Conservation (phyloP, 139 green algal species). For the Picochlorum sp. region DNA sequence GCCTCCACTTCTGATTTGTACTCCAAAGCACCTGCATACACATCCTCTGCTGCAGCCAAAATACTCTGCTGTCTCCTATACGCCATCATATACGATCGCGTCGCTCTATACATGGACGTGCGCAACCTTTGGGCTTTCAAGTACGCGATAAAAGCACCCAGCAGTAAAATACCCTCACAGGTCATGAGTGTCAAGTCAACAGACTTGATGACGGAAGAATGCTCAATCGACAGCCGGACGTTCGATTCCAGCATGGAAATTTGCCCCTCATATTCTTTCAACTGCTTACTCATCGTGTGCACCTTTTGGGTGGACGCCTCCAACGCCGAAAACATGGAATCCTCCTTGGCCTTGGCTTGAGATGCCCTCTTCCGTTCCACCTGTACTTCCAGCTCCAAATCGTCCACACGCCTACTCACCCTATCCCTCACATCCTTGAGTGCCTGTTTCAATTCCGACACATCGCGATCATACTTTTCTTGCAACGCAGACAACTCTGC, state of each 20-base stretch:
- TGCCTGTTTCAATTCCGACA: background rate
- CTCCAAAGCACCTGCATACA: background rate
- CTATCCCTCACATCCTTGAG: background rate
- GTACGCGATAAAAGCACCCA: background rate
- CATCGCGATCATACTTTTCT: background rate
- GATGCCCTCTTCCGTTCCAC: background rate
- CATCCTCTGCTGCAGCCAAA: slow-evolving; percentile 9
- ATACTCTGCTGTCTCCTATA: slow-evolving; percentile 11
- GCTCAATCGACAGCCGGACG: background rate
- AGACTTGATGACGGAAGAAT: slow-evolving; percentile 1
- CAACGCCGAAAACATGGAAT: background rate
- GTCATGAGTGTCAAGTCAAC: background rate
- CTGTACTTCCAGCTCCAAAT: background rate
- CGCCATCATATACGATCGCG: background rate
- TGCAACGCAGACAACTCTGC: background rate
- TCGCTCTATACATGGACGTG: background rate
- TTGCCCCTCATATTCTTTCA: background rate
- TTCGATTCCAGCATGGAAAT: background rate
- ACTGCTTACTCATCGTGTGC: background rate
- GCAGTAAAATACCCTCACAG: background rate
- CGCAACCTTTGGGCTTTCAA: slow-evolving; percentile 4
- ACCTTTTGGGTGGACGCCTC: background rate
- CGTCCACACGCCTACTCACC: background rate
- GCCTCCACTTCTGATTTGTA: background rate
- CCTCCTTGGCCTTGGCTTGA: background rate